A percentile compares a stretch with the other conserved stretches of the same genome.
phyloP scores from a whole-genome alignment of 441 rosid species.

The Metrosideros polymorpha region DNA sequence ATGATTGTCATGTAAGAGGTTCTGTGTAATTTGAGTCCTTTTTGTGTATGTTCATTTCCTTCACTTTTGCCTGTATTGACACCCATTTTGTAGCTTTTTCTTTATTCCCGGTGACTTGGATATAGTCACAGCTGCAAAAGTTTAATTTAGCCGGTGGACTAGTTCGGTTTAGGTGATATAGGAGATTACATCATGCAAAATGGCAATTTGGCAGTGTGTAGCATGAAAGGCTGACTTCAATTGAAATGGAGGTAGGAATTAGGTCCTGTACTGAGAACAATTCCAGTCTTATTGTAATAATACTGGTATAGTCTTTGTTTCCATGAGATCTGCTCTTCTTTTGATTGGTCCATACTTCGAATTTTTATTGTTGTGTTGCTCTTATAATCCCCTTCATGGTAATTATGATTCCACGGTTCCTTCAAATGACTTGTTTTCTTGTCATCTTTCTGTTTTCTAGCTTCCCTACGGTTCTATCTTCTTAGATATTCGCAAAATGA shows the following conservation, averaged over 20 bases:
- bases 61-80: constrained; percentile 13
- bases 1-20: constrained; percentile 16
- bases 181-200: background rate
- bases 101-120: background rate
- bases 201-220: background rate
- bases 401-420: background rate
- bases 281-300: background rate
- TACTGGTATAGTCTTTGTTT: background rate
- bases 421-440: background rate
- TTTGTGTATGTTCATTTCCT: constrained; percentile 1
- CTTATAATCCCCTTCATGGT: background rate
- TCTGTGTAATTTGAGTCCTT: constrained; percentile 10
- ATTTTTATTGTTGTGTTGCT: background rate
- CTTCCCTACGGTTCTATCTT: background rate
- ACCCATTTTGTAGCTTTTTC: constrained; percentile 18
- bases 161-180: constrained; percentile 22
- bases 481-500: background rate
- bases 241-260: background rate
- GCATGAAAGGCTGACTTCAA: background rate
- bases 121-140: constrained; percentile 12
- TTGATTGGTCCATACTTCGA: background rate
- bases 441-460: background rate
- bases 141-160: constrained; percentile 9
- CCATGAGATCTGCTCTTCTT: background rate
- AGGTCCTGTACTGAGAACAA: background rate